These are phyloP conservation scores for Aquilaria yunnanensis DNA, from an alignment of 345 rosid species.

Conservation along the genomic window DNA sequence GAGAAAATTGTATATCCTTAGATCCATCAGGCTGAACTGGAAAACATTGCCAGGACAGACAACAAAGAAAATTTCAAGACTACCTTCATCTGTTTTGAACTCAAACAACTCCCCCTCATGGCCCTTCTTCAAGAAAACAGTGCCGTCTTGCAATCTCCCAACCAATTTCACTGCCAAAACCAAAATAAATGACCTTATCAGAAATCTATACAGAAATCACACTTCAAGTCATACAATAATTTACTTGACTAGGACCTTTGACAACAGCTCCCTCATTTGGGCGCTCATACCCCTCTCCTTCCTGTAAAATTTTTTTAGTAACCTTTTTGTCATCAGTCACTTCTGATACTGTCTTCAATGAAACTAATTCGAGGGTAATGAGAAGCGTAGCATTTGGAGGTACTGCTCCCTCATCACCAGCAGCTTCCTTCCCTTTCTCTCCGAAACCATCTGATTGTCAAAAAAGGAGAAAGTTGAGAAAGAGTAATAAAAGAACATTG, in stretches of 20 bases:
- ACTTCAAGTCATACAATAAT: background rate
- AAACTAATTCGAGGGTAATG: slow-evolving; percentile 62
- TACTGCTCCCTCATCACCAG: slow-evolving; percentile 50
- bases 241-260: slow-evolving; percentile 30
- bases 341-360: slow-evolving; percentile 83
- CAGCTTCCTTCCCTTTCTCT: slow-evolving; percentile 66
- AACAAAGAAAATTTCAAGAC: background rate
- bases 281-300: slow-evolving; percentile 83
- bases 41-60: background rate
- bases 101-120: slow-evolving; percentile 68
- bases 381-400: slow-evolving; percentile 72
- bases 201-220: background rate
- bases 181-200: background rate
- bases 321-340: slow-evolving; percentile 84
- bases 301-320: slow-evolving; percentile 67
- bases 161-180: slow-evolving; percentile 65
- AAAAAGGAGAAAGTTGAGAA: slow-evolving; percentile 6
- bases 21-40: background rate
- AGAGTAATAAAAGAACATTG: background rate
- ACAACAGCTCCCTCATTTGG: slow-evolving; percentile 84
- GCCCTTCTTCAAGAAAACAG: slow-evolving; percentile 71
- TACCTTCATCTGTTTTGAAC: slow-evolving; percentile 91
- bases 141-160: slow-evolving; percentile 82
- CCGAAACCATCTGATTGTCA: slow-evolving; percentile 76
- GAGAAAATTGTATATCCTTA: background rate